These are phyloP conservation scores for Sordariomycetes sp. DNA, from an alignment of 2,329 filamentous ascomycete species.

Conservation along the genomic window DNA sequence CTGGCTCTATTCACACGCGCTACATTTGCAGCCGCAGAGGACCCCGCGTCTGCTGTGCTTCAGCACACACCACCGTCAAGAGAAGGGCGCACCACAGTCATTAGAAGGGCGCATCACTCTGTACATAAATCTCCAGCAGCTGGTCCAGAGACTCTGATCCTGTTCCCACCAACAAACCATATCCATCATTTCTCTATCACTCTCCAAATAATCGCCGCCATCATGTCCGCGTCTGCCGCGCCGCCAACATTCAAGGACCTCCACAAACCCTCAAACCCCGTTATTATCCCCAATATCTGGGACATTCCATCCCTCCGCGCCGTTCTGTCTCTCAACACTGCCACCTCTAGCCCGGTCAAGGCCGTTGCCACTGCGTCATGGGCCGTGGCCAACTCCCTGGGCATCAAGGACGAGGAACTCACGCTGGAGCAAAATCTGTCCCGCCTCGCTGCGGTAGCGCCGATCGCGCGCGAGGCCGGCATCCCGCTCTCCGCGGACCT, in stretches of 20 bases:
- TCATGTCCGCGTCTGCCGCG: not conserved
- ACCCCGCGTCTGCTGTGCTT: too few relatives aligned
- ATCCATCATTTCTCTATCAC: not conserved
- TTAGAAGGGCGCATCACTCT: too few relatives aligned
- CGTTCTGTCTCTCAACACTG: slow-evolving; percentile 29
- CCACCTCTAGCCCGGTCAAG: slow-evolving; percentile 21
- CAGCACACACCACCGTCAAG: too few relatives aligned
- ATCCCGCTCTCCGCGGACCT: slow-evolving; percentile 46
- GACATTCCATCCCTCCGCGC: slow-evolving; percentile 36
- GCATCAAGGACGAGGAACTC: slow-evolving; percentile 35
- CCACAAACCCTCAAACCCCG: slow-evolving; percentile 36
- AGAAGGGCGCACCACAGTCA: too few relatives aligned
- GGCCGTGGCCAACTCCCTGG: slow-evolving; percentile 34
- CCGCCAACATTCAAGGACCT: slow-evolving; percentile 24
- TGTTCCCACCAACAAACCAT: not conserved
- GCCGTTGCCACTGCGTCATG: slow-evolving; percentile 39
- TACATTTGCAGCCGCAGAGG: too few relatives aligned
- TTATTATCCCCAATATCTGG: slow-evolving; percentile 46
- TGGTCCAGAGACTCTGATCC: not conserved
- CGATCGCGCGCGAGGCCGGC: slow-evolving; percentile 23
- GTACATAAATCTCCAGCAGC: too few relatives aligned
- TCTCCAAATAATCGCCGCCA: not conserved
- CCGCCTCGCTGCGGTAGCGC: slow-evolving; percentile 31
- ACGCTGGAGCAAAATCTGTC: slow-evolving; percentile 38
- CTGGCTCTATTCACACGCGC: too few relatives aligned